Base-by-base conservation (phyloP, 805 yeast genomes). In the Saturnispora mendoncae region DNA sequence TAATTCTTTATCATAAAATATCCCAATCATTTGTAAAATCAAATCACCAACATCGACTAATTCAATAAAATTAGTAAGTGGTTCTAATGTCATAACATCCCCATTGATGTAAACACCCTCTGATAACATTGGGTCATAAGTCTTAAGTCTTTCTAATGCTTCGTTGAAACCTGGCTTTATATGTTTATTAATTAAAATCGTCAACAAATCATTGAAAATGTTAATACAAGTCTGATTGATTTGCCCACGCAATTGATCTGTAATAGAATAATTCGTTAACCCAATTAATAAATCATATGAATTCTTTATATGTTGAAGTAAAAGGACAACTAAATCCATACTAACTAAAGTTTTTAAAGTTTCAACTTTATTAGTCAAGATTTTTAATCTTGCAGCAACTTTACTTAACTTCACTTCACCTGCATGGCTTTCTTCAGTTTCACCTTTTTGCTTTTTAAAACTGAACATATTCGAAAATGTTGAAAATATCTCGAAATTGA, bases 21-120 rank as follows among this genome's bases (percentile, higher is more conserved):
- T 84, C 39, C 84, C 87, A 33, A 88, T 65, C 94, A 90, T 85
- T 57, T 90, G 97, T 52, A 86, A 80, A 18, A 92, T 84, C 43
- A 90, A 66, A 58, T 90, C 98, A 4, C 96, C 97, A 45, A 85
- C 79, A 51, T 88, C 92, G 27, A 92, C 92, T 43, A 92, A 69
- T 56, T 90, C 97, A 14, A 94, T 82, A 52, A 92, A 90, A 34
- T 84, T 76, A 0, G 81, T 81, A 40, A 90, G 67, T 0, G 97
- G 97, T 47, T 83, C 94, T n/a, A 84, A 80, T 6, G 71, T 67
- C 18, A 33, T 54, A 54, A 19, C 54, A 44, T 23, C 34, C 8
- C 40, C 35, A 13, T 32, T 33, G 24, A 31, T 32, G 17, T 29
- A 23, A 21, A 29, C 35, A 21, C 25, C 38, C 8, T 34, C 34